Evolutionary conservation across 495 filamentous ascomycete species (phyloP).

Genomic region (Physcia stellaris): DNA sequence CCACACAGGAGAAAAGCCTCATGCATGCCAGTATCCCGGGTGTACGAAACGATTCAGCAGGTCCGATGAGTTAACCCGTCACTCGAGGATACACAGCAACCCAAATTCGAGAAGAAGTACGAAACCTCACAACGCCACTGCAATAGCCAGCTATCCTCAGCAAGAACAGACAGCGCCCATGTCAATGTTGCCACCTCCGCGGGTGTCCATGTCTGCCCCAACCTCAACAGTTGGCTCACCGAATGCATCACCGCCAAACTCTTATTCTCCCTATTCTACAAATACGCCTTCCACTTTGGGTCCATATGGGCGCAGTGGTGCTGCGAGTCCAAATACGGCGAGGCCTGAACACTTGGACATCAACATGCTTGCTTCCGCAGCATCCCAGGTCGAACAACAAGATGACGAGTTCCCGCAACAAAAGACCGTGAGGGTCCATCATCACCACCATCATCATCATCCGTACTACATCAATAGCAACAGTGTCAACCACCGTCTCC

Average conservation of each 20-base stretch:
- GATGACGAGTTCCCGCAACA: slow-evolving; percentile 36
- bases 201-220: slow-evolving; percentile 73
- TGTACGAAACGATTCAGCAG: slow-evolving; percentile 97
- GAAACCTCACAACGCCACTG: slow-evolving; percentile 55
- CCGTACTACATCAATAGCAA: slow-evolving; percentile 44
- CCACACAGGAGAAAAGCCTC: slow-evolving; percentile 96
- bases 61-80: slow-evolving; percentile 90
- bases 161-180: slow-evolving; percentile 35
- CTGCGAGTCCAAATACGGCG: slow-evolving; percentile 22
- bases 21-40: slow-evolving; percentile 84
- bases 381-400: slow-evolving; percentile 76
- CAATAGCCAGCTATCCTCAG: slow-evolving; percentile 33
- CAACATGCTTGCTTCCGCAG: slow-evolving; percentile 80
- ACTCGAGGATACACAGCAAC: slow-evolving; percentile 98
- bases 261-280: slow-evolving; percentile 62
- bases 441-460: slow-evolving; percentile 37
- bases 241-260: slow-evolving; percentile 90
- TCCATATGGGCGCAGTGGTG: slow-evolving; percentile 48
- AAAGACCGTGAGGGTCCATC: slow-evolving; percentile 25
- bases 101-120: slow-evolving; percentile 91
- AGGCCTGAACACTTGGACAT: slow-evolving; percentile 50
- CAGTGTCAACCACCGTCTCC: slow-evolving; percentile 45
- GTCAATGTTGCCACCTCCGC: slow-evolving; percentile 68
- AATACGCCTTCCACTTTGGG: slow-evolving; percentile 48
- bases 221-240: slow-evolving; percentile 80